Evolutionary conservation across 108 stramenopile species (phyloP), one percentile per base, ranked within the genome.

Genomic region (Pseudonitzschia multistriata): DNA sequence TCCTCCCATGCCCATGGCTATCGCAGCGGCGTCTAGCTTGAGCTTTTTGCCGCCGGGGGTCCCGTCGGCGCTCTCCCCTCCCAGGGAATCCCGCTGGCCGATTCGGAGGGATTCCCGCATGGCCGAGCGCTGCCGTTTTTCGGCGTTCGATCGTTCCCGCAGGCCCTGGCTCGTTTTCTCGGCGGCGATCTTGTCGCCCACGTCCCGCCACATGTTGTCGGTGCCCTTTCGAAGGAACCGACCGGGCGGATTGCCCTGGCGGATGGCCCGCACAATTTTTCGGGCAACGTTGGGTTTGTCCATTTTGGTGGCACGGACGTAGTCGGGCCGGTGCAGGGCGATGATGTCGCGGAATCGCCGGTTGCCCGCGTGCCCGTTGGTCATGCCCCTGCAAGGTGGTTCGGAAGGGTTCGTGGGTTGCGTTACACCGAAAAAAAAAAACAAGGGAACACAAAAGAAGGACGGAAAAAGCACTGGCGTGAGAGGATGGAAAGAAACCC

Each of bases 271-370:
- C 10, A 88, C 88, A 72, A 94, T 88, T 11, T 85, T 73, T 10
- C 83, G 82, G 13, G 93, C 85, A 19, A 94, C 90, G 28, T 78
- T 82, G 27, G 90, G 88, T 67, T 94, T 94, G 71, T 89, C 89
- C 57, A 79, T 79, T 48, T 90, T 91, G 53, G 74, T 66, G 1
- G 90, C 85, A 19, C 71, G 70, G 36, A 87, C 66, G 65, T 94
- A 94, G 61, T 91, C 90, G 19, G 83, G 77, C 5, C 89, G 85
- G 66, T 88, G 82, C 49, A 85, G 66, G 2, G 82, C 74, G 52
- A 94, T 88, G 45, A 91, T 74, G 49, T 90, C 88, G 22, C 93
- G 88, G 62, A 87, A 94, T 33, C 82, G 80, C 27, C 76, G 68
- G 71, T 94, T 94, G 22, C 93, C 93, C 30, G 74, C 67, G 59